These are phyloP conservation scores for Dendrobium huoshanense DNA, from an alignment of 106 monocot species.

Conservation along the genomic window DNA sequence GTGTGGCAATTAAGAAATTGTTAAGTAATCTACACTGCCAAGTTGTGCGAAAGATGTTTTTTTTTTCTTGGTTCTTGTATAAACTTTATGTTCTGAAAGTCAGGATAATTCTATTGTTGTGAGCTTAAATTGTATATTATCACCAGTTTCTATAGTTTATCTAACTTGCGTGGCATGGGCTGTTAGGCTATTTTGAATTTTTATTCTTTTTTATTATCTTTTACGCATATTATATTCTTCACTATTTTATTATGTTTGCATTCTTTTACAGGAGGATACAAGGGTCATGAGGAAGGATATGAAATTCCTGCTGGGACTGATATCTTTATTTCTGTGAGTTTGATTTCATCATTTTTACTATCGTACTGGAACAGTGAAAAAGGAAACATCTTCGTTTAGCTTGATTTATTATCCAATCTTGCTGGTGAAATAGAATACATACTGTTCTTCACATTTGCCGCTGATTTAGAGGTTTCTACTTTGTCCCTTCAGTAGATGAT, in stretches of 20 bases:
- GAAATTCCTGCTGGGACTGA: conserved; percentile 84
- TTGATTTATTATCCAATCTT: background rate
- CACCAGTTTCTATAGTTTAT: background rate
- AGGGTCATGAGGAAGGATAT: conserved; percentile 72
- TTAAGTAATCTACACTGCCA: too few relatives aligned
- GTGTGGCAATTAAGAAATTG: too few relatives aligned
- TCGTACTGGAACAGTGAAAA: background rate
- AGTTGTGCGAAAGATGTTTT: too few relatives aligned
- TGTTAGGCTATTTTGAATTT: background rate
- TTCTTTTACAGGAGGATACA: conserved; percentile 63
- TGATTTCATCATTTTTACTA: background rate
- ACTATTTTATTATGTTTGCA: background rate
- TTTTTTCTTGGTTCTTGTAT: too few relatives aligned
- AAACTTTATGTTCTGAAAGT: too few relatives aligned
- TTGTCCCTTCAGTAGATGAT: background rate
- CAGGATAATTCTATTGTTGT: too few relatives aligned
- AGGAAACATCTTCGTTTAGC: background rate
- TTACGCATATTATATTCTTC: background rate
- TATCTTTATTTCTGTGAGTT: conserved; percentile 89
- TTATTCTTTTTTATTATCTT: background rate
- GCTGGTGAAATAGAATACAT: background rate
- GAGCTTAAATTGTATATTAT: background rate
- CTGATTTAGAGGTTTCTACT: background rate
- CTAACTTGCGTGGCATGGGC: background rate
- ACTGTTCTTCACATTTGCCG: background rate